Evolutionary conservation across 2,329 filamentous ascomycete species (phyloP).

Genomic region (Fusarium cicatricum): DNA sequence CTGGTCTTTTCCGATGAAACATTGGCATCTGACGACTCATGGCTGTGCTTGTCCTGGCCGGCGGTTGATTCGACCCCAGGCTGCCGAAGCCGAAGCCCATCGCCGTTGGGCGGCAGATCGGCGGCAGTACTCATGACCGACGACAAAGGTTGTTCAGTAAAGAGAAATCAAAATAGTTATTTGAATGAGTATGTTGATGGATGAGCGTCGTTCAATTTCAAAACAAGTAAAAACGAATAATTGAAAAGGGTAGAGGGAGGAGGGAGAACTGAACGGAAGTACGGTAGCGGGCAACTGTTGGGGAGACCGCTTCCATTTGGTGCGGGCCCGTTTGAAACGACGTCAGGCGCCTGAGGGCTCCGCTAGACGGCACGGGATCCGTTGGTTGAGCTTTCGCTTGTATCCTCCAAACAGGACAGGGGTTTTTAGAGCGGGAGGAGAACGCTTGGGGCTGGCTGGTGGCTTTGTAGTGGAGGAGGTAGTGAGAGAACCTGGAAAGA

Average conservation of each 20-base stretch:
- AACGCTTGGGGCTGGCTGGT: no score
- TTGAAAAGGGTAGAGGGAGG: constrained; percentile 13
- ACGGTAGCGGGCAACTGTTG: constrained; percentile 24
- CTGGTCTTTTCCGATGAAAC: constrained; percentile 50
- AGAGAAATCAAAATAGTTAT: not conserved
- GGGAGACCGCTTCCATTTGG: constrained; percentile 8
- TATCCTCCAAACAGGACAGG: constrained; percentile 11
- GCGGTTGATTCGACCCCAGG: constrained; percentile 28
- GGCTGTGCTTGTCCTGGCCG: constrained; percentile 23
- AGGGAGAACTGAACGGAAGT: constrained; percentile 24
- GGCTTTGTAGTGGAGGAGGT: not conserved
- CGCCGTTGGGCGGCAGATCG: constrained; percentile 37
- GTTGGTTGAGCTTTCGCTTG: constrained; percentile 20
- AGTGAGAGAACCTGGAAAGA: not conserved
- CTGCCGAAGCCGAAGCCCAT: constrained; percentile 45
- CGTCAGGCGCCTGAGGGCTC: constrained; percentile 46
- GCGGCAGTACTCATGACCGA: constrained; percentile 45
- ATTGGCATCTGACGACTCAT: constrained; percentile 23
- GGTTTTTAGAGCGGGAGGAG: not conserved
- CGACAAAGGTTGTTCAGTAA: constrained; percentile 2
- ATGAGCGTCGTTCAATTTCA: constrained; percentile 6
- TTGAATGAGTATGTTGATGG: not conserved
- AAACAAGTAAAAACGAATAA: constrained; percentile 1
- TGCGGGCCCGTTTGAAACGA: constrained; percentile 28
- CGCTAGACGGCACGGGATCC: constrained; percentile 29